A percentile compares a stretch with the other conserved stretches of the same genome.
phyloP scores from a whole-genome alignment of 331 rosid species.

The Saraca asoca region DNA sequence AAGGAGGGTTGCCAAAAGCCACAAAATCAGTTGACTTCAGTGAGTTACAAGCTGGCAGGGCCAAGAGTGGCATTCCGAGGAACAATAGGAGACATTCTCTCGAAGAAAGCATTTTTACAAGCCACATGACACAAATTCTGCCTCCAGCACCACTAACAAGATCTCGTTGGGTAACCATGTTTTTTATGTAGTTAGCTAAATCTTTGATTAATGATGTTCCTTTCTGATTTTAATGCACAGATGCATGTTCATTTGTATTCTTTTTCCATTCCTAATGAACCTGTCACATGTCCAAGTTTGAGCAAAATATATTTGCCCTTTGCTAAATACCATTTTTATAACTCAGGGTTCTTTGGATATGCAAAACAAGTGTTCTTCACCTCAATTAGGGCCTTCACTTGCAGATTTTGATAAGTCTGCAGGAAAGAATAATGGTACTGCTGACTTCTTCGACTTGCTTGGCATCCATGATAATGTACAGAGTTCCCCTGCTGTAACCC shows the following conservation, averaged over 20 bases:
- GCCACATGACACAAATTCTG: conserved; percentile 38
- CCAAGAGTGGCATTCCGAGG: conserved; percentile 40
- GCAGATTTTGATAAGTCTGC: conserved; percentile 43
- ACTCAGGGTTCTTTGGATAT: conserved; percentile 57
- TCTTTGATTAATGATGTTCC: conserved; percentile 10
- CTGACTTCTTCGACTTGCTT: conserved; percentile 48
- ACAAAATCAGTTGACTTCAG: conserved; percentile 39
- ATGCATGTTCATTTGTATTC: not conserved
- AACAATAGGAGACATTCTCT: conserved; percentile 65
- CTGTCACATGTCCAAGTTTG: not conserved
- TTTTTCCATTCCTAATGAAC: conserved; percentile 13
- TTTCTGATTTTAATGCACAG: conserved; percentile 2
- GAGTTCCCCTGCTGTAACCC: conserved; percentile 38
- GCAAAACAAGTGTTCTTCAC: conserved; percentile 32
- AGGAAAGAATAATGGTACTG: conserved; percentile 36
- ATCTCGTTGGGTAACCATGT: conserved; percentile 50
- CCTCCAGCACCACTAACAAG: conserved; percentile 37
- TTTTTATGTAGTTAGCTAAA: conserved; percentile 12
- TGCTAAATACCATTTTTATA: not conserved
- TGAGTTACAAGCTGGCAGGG: conserved; percentile 32
- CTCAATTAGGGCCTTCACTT: conserved; percentile 39
- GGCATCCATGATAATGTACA: conserved; percentile 40
- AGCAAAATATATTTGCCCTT: not conserved
- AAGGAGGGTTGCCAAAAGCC: conserved; percentile 39
- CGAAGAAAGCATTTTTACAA: conserved; percentile 67